phyloP scores from a whole-genome alignment of 2,329 filamentous ascomycete species.

The Colletotrichum orchidophilum region DNA sequence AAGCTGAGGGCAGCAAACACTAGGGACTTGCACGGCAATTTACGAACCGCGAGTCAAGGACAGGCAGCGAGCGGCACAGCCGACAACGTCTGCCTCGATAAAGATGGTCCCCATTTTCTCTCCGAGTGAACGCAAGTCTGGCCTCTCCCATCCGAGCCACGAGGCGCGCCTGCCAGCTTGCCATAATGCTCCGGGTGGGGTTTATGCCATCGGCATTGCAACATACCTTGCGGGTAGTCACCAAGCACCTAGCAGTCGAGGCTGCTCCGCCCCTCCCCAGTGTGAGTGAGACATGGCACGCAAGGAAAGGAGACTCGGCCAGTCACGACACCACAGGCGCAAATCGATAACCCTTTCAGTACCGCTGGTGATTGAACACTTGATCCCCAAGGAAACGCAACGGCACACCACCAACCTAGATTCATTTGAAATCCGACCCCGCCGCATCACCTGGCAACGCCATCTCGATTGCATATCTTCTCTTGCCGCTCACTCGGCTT shows the following conservation, averaged over 20 bases:
- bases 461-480: conserved; percentile 14
- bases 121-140: neutral
- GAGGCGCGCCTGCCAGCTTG: neutral
- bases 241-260: neutral
- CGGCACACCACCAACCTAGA: neutral
- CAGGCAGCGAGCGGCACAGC: neutral
- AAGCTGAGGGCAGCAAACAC: neutral
- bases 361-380: neutral
- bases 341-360: neutral
- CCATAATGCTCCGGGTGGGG: neutral
- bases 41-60: neutral
- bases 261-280: neutral
- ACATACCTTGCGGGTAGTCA: neutral
- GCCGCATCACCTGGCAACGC: conserved; percentile 1
- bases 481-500: neutral
- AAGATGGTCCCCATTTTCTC: neutral
- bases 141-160: neutral
- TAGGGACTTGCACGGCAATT: neutral
- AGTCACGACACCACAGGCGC: neutral
- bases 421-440: neutral
- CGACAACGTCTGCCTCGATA: neutral
- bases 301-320: neutral
- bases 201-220: neutral
- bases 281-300: conserved; percentile 6
- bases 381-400: neutral